Base-by-base conservation (phyloP, 257 asterid genomes). In the Penstemon davidsonii region DNA sequence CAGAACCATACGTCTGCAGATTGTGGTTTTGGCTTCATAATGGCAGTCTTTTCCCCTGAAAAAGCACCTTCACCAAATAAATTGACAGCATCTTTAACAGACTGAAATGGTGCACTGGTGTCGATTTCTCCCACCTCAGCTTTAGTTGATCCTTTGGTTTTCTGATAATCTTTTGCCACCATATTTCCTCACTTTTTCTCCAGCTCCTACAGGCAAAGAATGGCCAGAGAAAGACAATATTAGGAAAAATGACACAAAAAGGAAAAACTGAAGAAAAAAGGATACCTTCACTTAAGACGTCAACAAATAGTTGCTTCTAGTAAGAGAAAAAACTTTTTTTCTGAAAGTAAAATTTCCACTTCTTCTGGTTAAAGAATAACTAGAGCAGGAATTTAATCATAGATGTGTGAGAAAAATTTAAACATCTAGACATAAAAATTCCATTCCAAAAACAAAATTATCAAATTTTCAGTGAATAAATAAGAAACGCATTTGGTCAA, bases 31-130 rank as follows among this genome's bases (percentile, higher is more conserved):
- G 90, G 51, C 90, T 84, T 92, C 83, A 55, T 81, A 67, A 84
- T 78, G 65, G 80, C 71, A 57, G 87, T 87, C 63, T 74, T 90
- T 78, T 76, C 98, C 42, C 96, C 96, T 0, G 97, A 90, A 75
- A 85, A 87, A 43, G 97, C 90, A 60, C 95, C 95, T 87, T 90
- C 95, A 1, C 98, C 96, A 50, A 92, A 90, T 80, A 92, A 78
- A 79, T 70, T 86, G 76, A 92, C 97, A n/a, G 98, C 98, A 80
- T 83, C 97, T 83, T 88, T 92, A 60, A 92, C 96, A 7, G 98
- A 92, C 74, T 86, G 97, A 77, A 92, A 92, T 7, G 98, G 98
- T 63, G 97, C 85, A 67, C 97, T 86, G 13, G 95, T 90, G 81
- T 92, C 98, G 50, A 93, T 86, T 77, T 90, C 98, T 66, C 98